phyloP scores from a whole-genome alignment of 139 green algal genomes.

The Picochlorum sp. region DNA sequence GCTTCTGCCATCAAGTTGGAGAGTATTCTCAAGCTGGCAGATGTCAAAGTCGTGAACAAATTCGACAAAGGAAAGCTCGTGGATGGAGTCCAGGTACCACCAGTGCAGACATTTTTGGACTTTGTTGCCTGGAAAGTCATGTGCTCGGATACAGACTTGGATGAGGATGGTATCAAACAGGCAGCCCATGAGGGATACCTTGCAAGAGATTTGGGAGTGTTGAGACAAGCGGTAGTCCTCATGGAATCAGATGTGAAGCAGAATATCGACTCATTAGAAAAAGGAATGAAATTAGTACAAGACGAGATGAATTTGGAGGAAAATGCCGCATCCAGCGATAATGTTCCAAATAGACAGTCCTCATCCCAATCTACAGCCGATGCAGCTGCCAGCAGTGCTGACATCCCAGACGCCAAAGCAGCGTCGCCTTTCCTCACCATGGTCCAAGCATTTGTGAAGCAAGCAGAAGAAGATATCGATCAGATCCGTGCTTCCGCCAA shows the following conservation, averaged over 20 bases:
- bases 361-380: neutral
- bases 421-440: neutral
- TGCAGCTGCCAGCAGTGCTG: conserved; percentile 18
- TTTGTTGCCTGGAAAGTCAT: conserved; percentile 29
- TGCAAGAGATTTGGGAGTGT: conserved; percentile 13
- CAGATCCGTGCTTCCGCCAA: neutral
- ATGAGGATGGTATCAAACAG: neutral
- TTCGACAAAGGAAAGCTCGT: neutral
- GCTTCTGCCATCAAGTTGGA: conserved; percentile 31
- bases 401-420: no score
- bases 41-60: conserved; percentile 24
- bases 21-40: conserved; percentile 34
- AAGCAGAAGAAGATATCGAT: neutral
- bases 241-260: conserved; percentile 23
- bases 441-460: conserved; percentile 12
- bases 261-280: conserved; percentile 22
- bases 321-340: neutral
- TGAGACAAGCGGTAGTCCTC: neutral
- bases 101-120: conserved; percentile 19
- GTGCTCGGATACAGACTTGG: conserved; percentile 4
- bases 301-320: conserved; percentile 11
- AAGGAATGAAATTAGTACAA: conserved; percentile 13
- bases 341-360: neutral
- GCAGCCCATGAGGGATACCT: conserved; percentile 12
- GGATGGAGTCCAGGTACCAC: neutral